Evolutionary conservation across 257 asterid genomes (phyloP).

Genomic region (Mitragyna speciosa): DNA sequence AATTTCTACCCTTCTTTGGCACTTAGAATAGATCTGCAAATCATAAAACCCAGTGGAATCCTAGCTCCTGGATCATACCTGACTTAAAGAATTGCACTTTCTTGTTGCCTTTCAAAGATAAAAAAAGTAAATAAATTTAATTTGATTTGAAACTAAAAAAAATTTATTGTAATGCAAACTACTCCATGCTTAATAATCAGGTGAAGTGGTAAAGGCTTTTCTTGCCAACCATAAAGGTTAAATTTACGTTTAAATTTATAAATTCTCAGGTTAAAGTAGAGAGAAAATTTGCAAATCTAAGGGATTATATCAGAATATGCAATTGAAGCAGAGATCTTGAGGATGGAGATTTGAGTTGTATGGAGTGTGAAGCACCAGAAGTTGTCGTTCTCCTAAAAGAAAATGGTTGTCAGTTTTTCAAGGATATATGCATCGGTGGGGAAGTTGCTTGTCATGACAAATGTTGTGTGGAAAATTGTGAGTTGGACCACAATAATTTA

Average conservation of each 20-base stretch:
- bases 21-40: background rate
- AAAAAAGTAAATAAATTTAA: background rate
- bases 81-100: background rate
- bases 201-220: background rate
- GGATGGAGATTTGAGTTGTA: slow-evolving; percentile 2
- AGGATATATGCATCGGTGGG: slow-evolving; percentile 10
- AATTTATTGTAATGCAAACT: background rate
- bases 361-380: slow-evolving; percentile 18
- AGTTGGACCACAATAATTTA: slow-evolving; percentile 33
- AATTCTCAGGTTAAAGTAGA: background rate
- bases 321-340: background rate
- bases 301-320: background rate
- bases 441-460: slow-evolving; percentile 10
- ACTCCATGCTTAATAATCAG: background rate
- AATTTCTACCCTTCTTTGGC: background rate
- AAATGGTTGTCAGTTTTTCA: slow-evolving; percentile 11
- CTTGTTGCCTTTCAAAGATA: background rate
- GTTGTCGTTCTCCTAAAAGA: slow-evolving; percentile 22
- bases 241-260: background rate
- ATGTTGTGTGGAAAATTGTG: slow-evolving; percentile 21
- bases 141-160: background rate
- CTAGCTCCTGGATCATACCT: background rate
- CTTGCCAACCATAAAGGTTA: background rate
- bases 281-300: background rate
- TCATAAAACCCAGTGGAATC: background rate